Evolutionary conservation across 345 rosid species (phyloP).

Genomic region (Syzygium oleosum): DNA sequence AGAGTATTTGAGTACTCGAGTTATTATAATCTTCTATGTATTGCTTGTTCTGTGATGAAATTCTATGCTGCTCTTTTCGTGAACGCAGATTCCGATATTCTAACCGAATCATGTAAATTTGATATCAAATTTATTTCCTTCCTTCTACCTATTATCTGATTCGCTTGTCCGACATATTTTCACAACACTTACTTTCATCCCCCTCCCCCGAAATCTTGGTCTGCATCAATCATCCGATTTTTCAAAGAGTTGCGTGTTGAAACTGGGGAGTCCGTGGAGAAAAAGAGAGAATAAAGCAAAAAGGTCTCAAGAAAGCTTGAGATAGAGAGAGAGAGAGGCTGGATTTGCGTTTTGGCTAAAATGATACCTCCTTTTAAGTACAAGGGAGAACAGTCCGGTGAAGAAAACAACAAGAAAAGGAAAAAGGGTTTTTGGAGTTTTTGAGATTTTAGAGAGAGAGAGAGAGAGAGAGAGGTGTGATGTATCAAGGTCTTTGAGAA

Average conservation of each 20-base stretch:
- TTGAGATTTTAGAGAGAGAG: too few species aligned
- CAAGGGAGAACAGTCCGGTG: too few species aligned
- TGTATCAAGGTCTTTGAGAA: too few species aligned
- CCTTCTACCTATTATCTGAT: background rate
- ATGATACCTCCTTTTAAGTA: too few species aligned
- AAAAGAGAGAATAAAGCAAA: background rate
- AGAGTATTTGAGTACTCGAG: background rate
- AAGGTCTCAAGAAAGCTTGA: background rate
- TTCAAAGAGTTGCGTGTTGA: background rate
- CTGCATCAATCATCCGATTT: background rate
- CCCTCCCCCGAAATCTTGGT: background rate
- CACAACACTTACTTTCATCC: background rate
- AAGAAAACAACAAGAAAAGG: too few species aligned
- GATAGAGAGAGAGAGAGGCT: background rate
- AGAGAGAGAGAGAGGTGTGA: too few species aligned
- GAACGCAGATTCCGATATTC: background rate
- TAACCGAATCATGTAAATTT: too few species aligned
- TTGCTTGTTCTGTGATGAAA: background rate
- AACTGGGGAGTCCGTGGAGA: background rate
- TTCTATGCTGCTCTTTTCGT: too few species aligned
- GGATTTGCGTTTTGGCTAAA: background rate
- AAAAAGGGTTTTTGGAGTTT: too few species aligned
- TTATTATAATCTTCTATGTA: background rate
- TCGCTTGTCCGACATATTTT: background rate
- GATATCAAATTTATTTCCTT: too few species aligned